Base-by-base conservation (phyloP, 2,329 filamentous ascomycete genomes). In the Cladophialophora bantiana region DNA sequence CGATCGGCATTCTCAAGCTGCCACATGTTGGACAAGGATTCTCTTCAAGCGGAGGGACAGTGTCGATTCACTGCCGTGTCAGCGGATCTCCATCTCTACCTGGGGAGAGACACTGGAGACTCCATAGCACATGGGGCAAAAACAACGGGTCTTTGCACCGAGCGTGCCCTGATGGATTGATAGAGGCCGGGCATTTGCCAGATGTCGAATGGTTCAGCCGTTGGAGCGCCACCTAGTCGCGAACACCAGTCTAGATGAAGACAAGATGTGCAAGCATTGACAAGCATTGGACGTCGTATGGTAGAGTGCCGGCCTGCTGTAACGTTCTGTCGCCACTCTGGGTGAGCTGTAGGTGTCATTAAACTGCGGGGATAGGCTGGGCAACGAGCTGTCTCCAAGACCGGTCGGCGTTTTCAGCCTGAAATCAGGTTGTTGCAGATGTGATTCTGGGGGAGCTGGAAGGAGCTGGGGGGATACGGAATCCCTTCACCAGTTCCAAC, bases 181-280 rank as follows among this genome's bases (percentile, higher is more conserved):
- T 38, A 38, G 20, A 42, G 65, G 26, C 31, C 65, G 57, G 61
- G 58, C 18, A 60, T 64, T 58, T 64, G 48, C 57, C 61, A 50
- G 31, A 61, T 61, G 57, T 59, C 65, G 65, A 60, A 64, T 64
- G 59, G 61, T 52, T 64, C 59, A 53, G 18, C 54, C 34, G 38
- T 48, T 20, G 18, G 36, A 12, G 12, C 48, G 26, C 48, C 55
- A 59, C 55, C 20, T 54, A 48, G 34, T 42, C 35, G 32, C 42
- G 31, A 48, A 56, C 35, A 55, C 59, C 59, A 63, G 48, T 31
- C 54, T 57, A 42, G 26, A 59, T 53, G 31, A n/a, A 63, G 65
- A 45, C 55, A 67, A 59, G 65, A 67, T 67, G 55, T 58, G 59
- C 65, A 63, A 59, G 60, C 45, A 38, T 59, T 54, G 45, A 67